phyloP scores from a whole-genome alignment of 1,139 yeast genomes.

The Sugiyamaella paludigena region DNA sequence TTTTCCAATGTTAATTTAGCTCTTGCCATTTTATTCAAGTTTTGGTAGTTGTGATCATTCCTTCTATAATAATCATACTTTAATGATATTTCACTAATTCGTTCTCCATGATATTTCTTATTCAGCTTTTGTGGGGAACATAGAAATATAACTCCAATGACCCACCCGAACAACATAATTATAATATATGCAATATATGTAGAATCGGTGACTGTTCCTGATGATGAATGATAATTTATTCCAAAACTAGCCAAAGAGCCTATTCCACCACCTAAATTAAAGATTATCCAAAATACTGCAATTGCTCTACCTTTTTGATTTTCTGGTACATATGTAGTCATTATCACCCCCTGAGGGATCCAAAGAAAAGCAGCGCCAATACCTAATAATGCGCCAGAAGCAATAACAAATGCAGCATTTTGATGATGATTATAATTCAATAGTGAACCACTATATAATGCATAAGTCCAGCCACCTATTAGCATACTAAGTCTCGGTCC shows the following conservation, averaged over 20 bases:
- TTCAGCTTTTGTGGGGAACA: constrained; percentile 18
- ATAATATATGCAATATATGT: constrained; percentile 29
- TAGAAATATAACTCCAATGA: constrained; percentile 18
- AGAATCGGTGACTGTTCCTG: constrained; percentile 25
- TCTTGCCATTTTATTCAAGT: too few relatives aligned
- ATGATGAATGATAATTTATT: constrained; percentile 21
- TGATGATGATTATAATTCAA: constrained; percentile 49
- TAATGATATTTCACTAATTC: constrained; percentile 13
- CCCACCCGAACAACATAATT: constrained; percentile 29
- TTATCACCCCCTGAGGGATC: constrained; percentile 57
- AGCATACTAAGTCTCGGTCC: constrained; percentile 51
- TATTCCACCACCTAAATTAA: constrained; percentile 58
- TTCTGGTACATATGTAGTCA: constrained; percentile 58
- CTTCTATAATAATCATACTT: constrained; percentile 1
- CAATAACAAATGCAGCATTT: constrained; percentile 55
- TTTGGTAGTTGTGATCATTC: too few relatives aligned
- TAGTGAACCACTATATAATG: constrained; percentile 55
- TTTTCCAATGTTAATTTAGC: constrained; percentile 4
- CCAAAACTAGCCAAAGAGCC: constrained; percentile 30
- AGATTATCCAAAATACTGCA: constrained; percentile 59
- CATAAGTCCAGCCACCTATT: constrained; percentile 58
- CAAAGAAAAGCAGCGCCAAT: constrained; percentile 56
- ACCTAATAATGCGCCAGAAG: constrained; percentile 62
- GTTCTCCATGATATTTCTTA: constrained; percentile 16
- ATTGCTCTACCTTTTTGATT: constrained; percentile 54